phyloP scores from a whole-genome alignment of 805 yeast genomes.

The Suhomyces tanzawaensis region DNA sequence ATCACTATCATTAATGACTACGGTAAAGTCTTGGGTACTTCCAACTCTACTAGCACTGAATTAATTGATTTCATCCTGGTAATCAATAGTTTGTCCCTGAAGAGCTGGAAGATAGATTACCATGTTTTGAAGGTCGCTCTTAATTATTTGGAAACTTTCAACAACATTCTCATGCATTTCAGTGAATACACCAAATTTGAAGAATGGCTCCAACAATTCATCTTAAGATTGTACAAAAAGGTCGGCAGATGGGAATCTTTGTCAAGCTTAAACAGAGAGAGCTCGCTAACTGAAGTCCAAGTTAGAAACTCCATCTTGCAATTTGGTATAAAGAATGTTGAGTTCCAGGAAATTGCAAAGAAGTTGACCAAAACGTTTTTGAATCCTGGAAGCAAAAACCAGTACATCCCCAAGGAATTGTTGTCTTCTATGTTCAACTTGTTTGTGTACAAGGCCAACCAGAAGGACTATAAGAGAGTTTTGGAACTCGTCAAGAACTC shows the following conservation, averaged over 20 bases:
- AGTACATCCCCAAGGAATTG: slow-evolving; percentile 51
- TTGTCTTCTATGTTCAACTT: slow-evolving; percentile 44
- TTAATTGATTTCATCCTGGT: slow-evolving; percentile 32
- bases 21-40: slow-evolving; percentile 35
- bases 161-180: slow-evolving; percentile 31
- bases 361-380: slow-evolving; percentile 43
- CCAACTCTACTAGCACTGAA: slow-evolving; percentile 17
- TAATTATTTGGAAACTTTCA: slow-evolving; percentile 31
- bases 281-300: slow-evolving; percentile 37
- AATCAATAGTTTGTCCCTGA: slow-evolving; percentile 22
- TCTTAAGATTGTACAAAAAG: slow-evolving; percentile 18
- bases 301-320: slow-evolving; percentile 44
- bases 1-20: slow-evolving; percentile 39
- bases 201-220: slow-evolving; percentile 20
- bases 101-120: slow-evolving; percentile 22
- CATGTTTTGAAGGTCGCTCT: slow-evolving; percentile 37
- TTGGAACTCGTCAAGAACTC: slow-evolving; percentile 52
- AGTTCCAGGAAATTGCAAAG: slow-evolving; percentile 32
- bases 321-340: slow-evolving; percentile 30
- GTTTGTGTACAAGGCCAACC: slow-evolving; percentile 35
- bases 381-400: slow-evolving; percentile 48
- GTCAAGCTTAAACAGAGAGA: slow-evolving; percentile 8
- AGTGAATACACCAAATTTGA: slow-evolving; percentile 22
- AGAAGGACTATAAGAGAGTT: slow-evolving; percentile 60
- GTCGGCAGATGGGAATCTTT: slow-evolving; percentile 28